phyloP scores from a whole-genome alignment of 352 stramenopile species.

The Phytophthora meadii region DNA sequence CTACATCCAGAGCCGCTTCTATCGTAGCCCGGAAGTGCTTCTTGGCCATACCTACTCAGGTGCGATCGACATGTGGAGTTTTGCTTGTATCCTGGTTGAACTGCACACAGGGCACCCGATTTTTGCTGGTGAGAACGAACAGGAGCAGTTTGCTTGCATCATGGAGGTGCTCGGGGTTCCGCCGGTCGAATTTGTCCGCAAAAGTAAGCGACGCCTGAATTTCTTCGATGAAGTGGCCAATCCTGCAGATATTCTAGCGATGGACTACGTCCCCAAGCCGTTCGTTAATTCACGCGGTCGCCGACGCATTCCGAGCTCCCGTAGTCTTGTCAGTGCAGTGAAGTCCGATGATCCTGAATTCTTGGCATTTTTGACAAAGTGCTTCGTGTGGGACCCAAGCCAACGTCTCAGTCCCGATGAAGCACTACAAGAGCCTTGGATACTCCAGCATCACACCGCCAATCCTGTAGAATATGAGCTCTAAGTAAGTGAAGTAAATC shows the following conservation, averaged over 20 bases:
- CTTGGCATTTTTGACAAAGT: conserved; percentile 66
- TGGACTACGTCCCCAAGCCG: conserved; percentile 47
- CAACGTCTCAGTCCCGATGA: conserved; percentile 65
- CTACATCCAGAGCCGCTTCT: conserved; percentile 99
- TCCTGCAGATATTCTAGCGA: conserved; percentile 8
- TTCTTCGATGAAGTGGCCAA: conserved; percentile 68
- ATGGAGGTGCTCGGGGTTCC: conserved; percentile 79
- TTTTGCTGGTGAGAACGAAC: conserved; percentile 87
- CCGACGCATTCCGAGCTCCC: conserved; percentile 46
- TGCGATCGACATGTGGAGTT: conserved; percentile 92
- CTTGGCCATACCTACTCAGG: conserved; percentile 88
- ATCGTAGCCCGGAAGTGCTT: conserved; percentile 97
- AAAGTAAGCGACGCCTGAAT: conserved; percentile 62
- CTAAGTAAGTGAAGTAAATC: conserved; percentile 28
- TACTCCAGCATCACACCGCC: conserved; percentile 21
- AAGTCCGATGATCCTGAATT: conserved; percentile 64
- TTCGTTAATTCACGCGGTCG: conserved; percentile 74
- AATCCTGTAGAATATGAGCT: conserved; percentile 36
- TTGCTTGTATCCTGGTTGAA: conserved; percentile 89
- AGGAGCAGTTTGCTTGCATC: conserved; percentile 88
- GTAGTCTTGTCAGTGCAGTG: conserved; percentile 44
- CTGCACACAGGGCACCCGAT: conserved; percentile 82
- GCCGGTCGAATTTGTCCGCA: conserved; percentile 46
- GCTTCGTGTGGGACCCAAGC: conserved; percentile 70
- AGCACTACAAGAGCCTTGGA: conserved; percentile 70